A percentile compares a stretch with the other conserved stretches of the same genome.
Evolutionary conservation across 306 rosid species (phyloP).

Genomic region (Argentina anserina): DNA sequence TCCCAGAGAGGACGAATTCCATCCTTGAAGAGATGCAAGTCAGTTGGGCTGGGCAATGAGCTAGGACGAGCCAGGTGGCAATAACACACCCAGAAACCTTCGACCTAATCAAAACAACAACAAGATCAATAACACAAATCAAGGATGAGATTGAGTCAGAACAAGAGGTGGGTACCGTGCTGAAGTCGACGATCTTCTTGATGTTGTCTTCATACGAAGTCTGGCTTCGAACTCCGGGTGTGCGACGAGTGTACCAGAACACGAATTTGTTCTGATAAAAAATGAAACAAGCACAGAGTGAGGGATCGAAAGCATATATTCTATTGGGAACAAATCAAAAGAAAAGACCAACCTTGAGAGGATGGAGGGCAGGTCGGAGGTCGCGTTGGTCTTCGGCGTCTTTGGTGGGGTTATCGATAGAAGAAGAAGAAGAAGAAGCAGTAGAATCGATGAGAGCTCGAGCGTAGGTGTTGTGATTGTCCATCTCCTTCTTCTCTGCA

Average conservation of each 20-base stretch:
- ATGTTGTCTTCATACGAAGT: conserved; percentile 87
- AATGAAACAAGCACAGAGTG: not conserved
- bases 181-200: conserved; percentile 83
- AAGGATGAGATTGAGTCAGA: not conserved
- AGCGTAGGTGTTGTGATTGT: conserved; percentile 11
- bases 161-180: conserved; percentile 46
- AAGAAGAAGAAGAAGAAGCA: not conserved
- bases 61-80: conserved; percentile 88
- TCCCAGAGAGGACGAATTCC: conserved; percentile 98
- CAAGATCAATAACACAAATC: not conserved
- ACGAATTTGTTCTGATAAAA: conserved; percentile 66
- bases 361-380: conserved; percentile 52
- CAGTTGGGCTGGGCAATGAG: conserved; percentile 88
- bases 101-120: conserved; percentile 42
- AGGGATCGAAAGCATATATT: not conserved
- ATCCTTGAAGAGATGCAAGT: conserved; percentile 89
- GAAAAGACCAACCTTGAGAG: conserved; percentile 29
- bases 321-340: too few species aligned
- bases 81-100: conserved; percentile 88
- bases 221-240: conserved; percentile 77
- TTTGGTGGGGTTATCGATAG: not conserved
- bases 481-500: conserved; percentile 36
- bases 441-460: conserved; percentile 27
- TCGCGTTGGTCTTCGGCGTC: conserved; percentile 41
- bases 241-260: conserved; percentile 93